phyloP scores from a whole-genome alignment of 176 grass and related monocot genomes.

The Rhynchospora pubera region DNA sequence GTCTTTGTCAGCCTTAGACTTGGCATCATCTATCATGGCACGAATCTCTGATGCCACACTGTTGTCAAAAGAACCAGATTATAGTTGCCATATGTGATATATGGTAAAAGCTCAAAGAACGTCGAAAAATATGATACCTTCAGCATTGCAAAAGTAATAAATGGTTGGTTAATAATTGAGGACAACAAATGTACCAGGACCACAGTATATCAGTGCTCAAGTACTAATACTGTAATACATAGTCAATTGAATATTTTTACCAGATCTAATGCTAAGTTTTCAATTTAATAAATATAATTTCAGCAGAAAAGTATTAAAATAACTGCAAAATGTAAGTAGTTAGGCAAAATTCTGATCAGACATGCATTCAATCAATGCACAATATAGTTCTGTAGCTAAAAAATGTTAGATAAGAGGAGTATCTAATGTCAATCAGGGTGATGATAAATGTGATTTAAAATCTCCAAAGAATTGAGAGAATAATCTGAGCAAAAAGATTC shows the following conservation, averaged over 20 bases:
- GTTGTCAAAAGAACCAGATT: conserved; percentile 28
- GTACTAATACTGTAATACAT: background rate
- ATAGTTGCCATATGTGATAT: background rate
- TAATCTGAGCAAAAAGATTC: background rate
- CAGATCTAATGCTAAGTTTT: background rate
- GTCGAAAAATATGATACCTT: background rate
- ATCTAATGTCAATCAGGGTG: background rate
- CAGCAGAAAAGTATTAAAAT: background rate
- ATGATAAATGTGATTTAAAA: background rate
- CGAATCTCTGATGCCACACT: conserved; percentile 72
- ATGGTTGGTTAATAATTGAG: background rate
- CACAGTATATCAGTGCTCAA: background rate
- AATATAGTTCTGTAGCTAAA: background rate
- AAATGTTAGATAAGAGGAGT: background rate
- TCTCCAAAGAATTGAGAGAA: background rate
- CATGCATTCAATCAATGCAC: background rate
- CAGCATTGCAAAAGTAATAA: background rate
- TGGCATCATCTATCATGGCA: conserved; percentile 51
- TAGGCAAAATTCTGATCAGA: background rate
- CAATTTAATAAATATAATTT: background rate
- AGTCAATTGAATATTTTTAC: background rate
- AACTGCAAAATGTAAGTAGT: background rate
- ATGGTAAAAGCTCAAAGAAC: background rate
- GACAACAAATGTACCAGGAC: background rate
- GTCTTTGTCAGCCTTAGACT: conserved; percentile 61